Evolutionary conservation across 1,139 yeast species (phyloP), one percentile per base, ranked within the genome.

Genomic region (Hemisphaericaspora lyxosophila): DNA sequence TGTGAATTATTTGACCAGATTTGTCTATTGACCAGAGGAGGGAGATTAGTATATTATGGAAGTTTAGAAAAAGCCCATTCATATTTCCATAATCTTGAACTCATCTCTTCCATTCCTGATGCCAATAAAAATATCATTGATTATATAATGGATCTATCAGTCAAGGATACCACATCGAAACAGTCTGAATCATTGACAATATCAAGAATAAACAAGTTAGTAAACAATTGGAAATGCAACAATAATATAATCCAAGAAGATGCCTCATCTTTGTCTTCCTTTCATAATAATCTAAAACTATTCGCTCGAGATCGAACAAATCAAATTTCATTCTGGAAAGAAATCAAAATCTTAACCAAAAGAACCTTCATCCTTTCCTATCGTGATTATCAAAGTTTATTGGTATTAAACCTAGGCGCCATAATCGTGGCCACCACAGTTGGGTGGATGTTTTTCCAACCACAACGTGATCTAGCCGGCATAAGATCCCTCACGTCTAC

Each of bases 391-490:
- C 57, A 70, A 39, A 80, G 87, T 0, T 62, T 79, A 34, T 39
- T 68, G 4, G 78, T 85, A 0, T 62, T 83, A 13, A 57, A 78
- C 14, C 54, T 75, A 9, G 88, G 85, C 34, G 70, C 84, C 1
- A 45, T 75, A 0, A 45, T 82, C 3, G 65, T 85, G 55, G 89
- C 85, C 0, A 53, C 79, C 1, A 63, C 80, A 17, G 65, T 78
- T 33, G 96, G 96, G 0, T 85, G 94, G 90, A 73, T 86, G 41
- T 88, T 82, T 53, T 84, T 64, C 57, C 75, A 75, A 47, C 88
- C 92, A 0, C 77, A 70, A 15, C 73, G 75, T 3, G 71, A 80
- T 11, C 50, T 81, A 22, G 74, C 84, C 0, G 95, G 95, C 7
- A 74, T 85, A 5, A 64, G 95, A 46, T 73, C 94, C 0, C 63